These are phyloP conservation scores for Talaromyces marneffei DNA, from an alignment of 2,329 filamentous ascomycete species.

Conservation along the genomic window DNA sequence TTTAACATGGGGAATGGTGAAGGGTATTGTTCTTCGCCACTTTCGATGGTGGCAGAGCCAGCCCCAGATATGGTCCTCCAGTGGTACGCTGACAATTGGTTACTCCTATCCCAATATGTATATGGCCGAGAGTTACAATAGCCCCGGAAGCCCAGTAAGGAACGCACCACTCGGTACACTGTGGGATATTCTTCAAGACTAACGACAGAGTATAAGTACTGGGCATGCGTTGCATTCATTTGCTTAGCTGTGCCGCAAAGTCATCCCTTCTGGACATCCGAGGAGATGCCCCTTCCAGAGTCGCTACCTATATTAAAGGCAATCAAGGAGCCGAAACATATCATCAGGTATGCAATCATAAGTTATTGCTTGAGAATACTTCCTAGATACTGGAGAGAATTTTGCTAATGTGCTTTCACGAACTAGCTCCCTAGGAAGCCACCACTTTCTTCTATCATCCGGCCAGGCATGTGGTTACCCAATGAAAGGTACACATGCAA, in stretches of 20 bases:
- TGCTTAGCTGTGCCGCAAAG: background rate
- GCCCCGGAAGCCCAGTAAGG: slow-evolving; percentile 3
- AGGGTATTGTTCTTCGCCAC: slow-evolving; percentile 13
- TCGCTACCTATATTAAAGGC: background rate
- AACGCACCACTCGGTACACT: background rate
- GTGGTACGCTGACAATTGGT: slow-evolving; percentile 6
- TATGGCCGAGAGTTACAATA: slow-evolving; percentile 16
- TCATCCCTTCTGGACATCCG: slow-evolving; percentile 11
- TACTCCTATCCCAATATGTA: slow-evolving; percentile 7
- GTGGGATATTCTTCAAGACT: background rate
- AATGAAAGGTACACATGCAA: slow-evolving; percentile 28
- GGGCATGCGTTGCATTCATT: slow-evolving; percentile 6
- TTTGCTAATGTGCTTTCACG: background rate
- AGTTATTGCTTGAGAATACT: too few relatives aligned
- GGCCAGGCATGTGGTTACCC: slow-evolving; percentile 18
- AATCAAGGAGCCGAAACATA: background rate
- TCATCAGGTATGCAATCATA: background rate
- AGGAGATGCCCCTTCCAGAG: slow-evolving; percentile 9
- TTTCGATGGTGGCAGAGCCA: slow-evolving; percentile 17
- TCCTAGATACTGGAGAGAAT: background rate
- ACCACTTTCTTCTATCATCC: slow-evolving; percentile 19
- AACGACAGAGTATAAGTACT: slow-evolving; percentile 15
- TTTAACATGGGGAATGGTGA: slow-evolving; percentile 12
- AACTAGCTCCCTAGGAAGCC: background rate
- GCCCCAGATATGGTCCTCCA: slow-evolving; percentile 2